These are phyloP conservation scores for Kuraishia cidri DNA, from an alignment of 805 yeast genomes.

Conservation along the genomic window DNA sequence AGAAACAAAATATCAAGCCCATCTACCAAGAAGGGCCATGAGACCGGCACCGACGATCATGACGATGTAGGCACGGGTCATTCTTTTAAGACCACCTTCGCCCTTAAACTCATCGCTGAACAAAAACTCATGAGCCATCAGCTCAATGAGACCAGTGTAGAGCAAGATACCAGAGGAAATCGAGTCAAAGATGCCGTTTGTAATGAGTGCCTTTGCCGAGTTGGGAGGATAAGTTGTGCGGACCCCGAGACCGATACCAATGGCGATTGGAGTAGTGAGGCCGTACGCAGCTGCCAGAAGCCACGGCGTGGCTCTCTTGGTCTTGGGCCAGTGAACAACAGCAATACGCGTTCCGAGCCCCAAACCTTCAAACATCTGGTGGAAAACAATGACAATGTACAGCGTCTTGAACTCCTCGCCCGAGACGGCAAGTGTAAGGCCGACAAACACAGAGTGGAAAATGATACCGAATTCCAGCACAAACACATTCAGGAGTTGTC, in stretches of 20 bases:
- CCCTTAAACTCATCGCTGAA: conserved; percentile 58
- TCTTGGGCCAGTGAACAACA: conserved; percentile 34
- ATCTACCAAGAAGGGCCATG: conserved; percentile 70
- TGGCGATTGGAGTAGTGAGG: conserved; percentile 63
- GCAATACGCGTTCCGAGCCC: conserved; percentile 79
- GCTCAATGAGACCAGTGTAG: conserved; percentile 70
- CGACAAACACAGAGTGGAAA: conserved; percentile 79
- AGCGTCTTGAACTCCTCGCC: conserved; percentile 69
- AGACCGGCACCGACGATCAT: conserved; percentile 64
- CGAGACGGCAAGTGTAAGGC: conserved; percentile 68
- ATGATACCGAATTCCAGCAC: conserved; percentile 73
- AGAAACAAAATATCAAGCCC: conserved; percentile 42
- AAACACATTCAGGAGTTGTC: conserved; percentile 45
- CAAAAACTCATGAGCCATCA: conserved; percentile 71
- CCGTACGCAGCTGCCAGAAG: conserved; percentile 40
- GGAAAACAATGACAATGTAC: conserved; percentile 62
- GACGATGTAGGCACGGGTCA: conserved; percentile 40
- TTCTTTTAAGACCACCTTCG: conserved; percentile 38
- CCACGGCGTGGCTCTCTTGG: conserved; percentile 46
- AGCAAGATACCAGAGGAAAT: conserved; percentile 72
- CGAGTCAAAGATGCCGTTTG: conserved; percentile 69
- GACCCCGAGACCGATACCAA: conserved; percentile 74
- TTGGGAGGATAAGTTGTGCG: conserved; percentile 52
- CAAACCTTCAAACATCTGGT: conserved; percentile 80
- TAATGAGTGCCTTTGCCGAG: conserved; percentile 47